Conservation (phyloP, 768 basidiomycete species). For the Suillus decipiens region DNA sequence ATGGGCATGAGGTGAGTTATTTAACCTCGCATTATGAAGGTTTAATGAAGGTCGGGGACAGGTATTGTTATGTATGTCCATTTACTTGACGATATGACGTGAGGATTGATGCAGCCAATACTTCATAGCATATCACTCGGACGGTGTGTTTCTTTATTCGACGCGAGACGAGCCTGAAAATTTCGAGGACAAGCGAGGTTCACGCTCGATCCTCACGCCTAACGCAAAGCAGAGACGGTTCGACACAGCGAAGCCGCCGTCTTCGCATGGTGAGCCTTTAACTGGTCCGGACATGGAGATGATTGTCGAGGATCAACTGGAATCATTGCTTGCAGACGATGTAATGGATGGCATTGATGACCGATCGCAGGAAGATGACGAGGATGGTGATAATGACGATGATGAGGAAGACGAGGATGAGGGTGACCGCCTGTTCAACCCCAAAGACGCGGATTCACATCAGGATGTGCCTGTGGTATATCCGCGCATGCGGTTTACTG, state of each 20-base stretch:
- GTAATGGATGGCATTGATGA: slow-evolving; percentile 30
- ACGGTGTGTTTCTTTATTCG: slow-evolving; percentile 74
- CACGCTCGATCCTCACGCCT: slow-evolving; percentile 30
- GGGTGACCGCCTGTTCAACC: slow-evolving; percentile 29
- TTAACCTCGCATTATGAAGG: neutral
- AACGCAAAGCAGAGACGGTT: slow-evolving; percentile 29
- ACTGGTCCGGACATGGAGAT: neutral
- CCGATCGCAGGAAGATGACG: slow-evolving; percentile 29
- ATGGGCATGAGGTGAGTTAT: slow-evolving; percentile 69
- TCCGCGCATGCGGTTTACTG: slow-evolving; percentile 64
- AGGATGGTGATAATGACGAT: slow-evolving; percentile 28
- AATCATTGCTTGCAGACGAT: slow-evolving; percentile 12
- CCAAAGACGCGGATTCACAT: slow-evolving; percentile 25
- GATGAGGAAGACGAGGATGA: slow-evolving; percentile 37
- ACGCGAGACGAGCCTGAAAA: slow-evolving; percentile 59
- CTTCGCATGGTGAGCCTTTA: slow-evolving; percentile 5
- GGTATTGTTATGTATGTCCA: slow-evolving; percentile 63
- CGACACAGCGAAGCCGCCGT: slow-evolving; percentile 17
- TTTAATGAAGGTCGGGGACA: slow-evolving; percentile 25
- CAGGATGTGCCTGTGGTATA: slow-evolving; percentile 52
- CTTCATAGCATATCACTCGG: slow-evolving; percentile 65
- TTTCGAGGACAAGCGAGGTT: slow-evolving; percentile 20
- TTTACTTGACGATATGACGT: neutral
- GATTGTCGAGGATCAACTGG: slow-evolving; percentile 11
- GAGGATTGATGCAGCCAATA: neutral